These are phyloP conservation scores for Termitomyces sp. DNA, from an alignment of 768 basidiomycete genomes.

Conservation along the genomic window DNA sequence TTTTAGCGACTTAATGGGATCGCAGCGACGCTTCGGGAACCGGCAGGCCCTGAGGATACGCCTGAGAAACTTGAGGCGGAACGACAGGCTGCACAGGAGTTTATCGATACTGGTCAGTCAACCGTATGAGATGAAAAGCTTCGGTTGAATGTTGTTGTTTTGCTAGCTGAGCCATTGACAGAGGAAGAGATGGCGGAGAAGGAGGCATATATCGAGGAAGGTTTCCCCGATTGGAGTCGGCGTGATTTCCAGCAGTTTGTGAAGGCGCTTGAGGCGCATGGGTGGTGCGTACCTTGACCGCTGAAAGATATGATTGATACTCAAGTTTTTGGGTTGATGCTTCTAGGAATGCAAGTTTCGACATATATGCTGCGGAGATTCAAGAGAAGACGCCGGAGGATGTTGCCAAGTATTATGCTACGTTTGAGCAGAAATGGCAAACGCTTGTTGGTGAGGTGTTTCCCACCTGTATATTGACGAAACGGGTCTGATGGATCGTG, in stretches of 20 bases:
- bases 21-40: constrained; percentile 55
- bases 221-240: constrained; percentile 89
- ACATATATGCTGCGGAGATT: constrained; percentile 74
- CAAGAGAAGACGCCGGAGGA: constrained; percentile 79
- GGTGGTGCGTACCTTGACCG: constrained; percentile 50
- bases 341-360: constrained; percentile 55
- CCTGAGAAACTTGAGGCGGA: constrained; percentile 84
- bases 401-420: constrained; percentile 69
- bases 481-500: neutral
- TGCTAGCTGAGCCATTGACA: constrained; percentile 77
- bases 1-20: constrained; percentile 62
- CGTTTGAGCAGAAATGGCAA: constrained; percentile 88
- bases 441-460: constrained; percentile 63
- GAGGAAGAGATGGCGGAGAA: constrained; percentile 84
- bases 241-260: constrained; percentile 93
- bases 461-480: neutral
- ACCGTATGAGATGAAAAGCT: neutral
- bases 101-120: constrained; percentile 74
- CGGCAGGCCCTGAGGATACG: constrained; percentile 66
- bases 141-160: neutral
- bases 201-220: constrained; percentile 67
- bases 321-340: neutral
- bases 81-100: constrained; percentile 69
- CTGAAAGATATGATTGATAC: neutral
- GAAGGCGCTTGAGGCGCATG: constrained; percentile 57